These are phyloP conservation scores for Chrysanthemum makinoi DNA, from an alignment of 129 eudicot genomes.

Conservation along the genomic window DNA sequence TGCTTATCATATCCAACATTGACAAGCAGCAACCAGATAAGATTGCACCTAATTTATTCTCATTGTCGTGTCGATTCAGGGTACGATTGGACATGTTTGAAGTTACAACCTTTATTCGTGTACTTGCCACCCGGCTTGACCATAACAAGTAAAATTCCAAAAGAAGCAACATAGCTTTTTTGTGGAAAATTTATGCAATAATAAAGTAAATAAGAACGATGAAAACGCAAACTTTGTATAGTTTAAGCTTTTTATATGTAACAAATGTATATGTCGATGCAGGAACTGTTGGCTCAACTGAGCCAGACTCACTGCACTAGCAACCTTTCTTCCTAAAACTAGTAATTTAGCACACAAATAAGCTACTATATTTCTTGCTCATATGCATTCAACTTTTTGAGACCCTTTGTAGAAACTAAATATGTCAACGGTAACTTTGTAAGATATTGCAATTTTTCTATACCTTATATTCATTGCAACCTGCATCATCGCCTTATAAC, in stretches of 20 bases:
- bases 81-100: neutral
- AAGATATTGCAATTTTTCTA: conserved; percentile 19
- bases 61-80: neutral
- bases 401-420: too few species aligned
- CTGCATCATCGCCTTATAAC: conserved; percentile 9
- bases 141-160: neutral
- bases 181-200: neutral
- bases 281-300: neutral
- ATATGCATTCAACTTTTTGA: conserved; percentile 12
- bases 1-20: conserved; percentile 2
- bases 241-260: conserved; percentile 17
- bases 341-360: conserved; percentile 10
- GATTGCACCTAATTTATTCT: neutral
- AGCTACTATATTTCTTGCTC: conserved; percentile 21
- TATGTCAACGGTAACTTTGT: conserved; percentile 11
- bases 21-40: neutral
- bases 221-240: conserved; percentile 5
- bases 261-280: conserved; percentile 7
- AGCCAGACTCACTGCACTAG: conserved; percentile 18
- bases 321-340: conserved; percentile 24
- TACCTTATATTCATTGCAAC: conserved; percentile 28
- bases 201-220: neutral
- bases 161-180: neutral
- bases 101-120: neutral
- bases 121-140: neutral